A percentile compares a stretch with the other conserved stretches of the same genome.
phyloP scores from a whole-genome alignment of 495 filamentous ascomycete species.

The Hyaloscypha hepaticicola region DNA sequence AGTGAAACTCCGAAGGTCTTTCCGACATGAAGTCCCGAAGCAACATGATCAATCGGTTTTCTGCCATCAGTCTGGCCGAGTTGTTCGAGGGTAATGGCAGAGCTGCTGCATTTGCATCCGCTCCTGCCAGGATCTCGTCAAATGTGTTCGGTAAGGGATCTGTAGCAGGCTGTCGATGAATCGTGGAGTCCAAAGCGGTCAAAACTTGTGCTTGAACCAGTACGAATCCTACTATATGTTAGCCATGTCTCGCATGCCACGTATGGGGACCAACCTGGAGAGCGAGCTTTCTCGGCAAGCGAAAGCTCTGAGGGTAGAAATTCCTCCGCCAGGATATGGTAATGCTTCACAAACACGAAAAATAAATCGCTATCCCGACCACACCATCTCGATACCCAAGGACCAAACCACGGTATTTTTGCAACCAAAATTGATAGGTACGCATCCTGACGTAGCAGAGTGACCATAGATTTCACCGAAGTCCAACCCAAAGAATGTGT shows the following conservation, averaged over 20 bases:
- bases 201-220: slow-evolving; percentile 86
- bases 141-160: slow-evolving; percentile 66
- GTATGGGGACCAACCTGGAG: slow-evolving; percentile 56
- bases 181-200: slow-evolving; percentile 75
- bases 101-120: slow-evolving; percentile 66
- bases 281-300: slow-evolving; percentile 62
- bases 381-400: slow-evolving; percentile 84
- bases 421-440: slow-evolving; percentile 66
- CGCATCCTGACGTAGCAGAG: slow-evolving; percentile 65
- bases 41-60: slow-evolving; percentile 86
- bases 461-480: slow-evolving; percentile 59
- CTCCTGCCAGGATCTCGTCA: slow-evolving; percentile 72
- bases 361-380: slow-evolving; percentile 91
- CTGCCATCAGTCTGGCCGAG: slow-evolving; percentile 78
- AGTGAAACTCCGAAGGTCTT: slow-evolving; percentile 51
- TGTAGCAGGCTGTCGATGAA: slow-evolving; percentile 65
- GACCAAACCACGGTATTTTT: slow-evolving; percentile 80
- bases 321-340: slow-evolving; percentile 77
- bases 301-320: slow-evolving; percentile 66
- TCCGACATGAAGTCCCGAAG: slow-evolving; percentile 83
- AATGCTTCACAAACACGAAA: slow-evolving; percentile 92
- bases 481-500: slow-evolving; percentile 71
- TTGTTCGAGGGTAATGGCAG: slow-evolving; percentile 67
- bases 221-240: slow-evolving; percentile 48
- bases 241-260: background rate